Conservation (phyloP, 352 stramenopile genomes). For the Pelagophyceae sp. region DNA sequence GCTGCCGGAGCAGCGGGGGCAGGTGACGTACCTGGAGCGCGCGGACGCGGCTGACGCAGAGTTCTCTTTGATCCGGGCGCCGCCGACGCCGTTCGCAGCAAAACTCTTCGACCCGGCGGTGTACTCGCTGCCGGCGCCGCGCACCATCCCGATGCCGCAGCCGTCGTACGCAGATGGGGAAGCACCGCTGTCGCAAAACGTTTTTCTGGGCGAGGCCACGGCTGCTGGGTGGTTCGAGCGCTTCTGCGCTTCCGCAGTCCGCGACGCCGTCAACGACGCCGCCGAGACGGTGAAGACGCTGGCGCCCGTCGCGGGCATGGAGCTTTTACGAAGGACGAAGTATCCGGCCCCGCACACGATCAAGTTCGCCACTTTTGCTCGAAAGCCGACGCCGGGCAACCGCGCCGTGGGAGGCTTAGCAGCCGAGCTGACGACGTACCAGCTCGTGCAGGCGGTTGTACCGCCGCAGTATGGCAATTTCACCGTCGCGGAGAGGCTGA, state of each 20-base stretch:
- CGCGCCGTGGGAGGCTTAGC: conserved; percentile 67
- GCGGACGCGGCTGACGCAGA: background rate
- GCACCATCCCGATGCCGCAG: conserved; percentile 71
- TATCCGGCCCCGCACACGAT: conserved; percentile 62
- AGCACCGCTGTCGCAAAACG: conserved; percentile 56
- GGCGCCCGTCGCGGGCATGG: conserved; percentile 33
- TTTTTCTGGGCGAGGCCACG: conserved; percentile 33
- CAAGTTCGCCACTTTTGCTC: conserved; percentile 74
- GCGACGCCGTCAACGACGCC: conserved; percentile 23
- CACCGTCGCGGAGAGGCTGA: conserved; percentile 58
- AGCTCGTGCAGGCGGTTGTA: conserved; percentile 79
- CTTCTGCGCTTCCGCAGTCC: background rate
- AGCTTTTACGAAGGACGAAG: conserved; percentile 59
- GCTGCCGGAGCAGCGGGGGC: conserved; percentile 34
- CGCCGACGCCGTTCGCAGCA: conserved; percentile 44
- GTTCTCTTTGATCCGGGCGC: conserved; percentile 28
- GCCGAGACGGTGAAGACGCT: conserved; percentile 27
- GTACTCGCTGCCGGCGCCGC: conserved; percentile 65
- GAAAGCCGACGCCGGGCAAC: conserved; percentile 65
- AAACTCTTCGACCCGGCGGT: conserved; percentile 63
- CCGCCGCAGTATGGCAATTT: conserved; percentile 82
- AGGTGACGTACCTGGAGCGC: conserved; percentile 36
- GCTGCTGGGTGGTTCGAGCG: conserved; percentile 32
- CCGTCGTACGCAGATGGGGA: conserved; percentile 62
- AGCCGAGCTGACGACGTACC: conserved; percentile 70